phyloP scores from a whole-genome alignment of 192 early-diverging fungal genomes.

The Coemansia sp. region DNA sequence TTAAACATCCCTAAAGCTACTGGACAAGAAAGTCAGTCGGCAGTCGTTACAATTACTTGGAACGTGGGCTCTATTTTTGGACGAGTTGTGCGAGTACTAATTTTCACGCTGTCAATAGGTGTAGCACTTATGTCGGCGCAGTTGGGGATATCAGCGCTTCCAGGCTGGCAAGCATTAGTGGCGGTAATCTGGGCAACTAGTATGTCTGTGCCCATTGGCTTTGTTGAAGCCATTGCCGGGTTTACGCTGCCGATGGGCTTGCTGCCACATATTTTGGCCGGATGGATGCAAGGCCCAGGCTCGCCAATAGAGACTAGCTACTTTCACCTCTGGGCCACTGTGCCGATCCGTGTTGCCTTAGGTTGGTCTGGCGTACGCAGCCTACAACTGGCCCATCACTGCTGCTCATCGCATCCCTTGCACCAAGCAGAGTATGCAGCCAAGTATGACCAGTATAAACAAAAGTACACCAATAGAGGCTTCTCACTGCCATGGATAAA shows the following conservation, averaged over 20 bases:
- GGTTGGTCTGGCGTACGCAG: constrained; percentile 56
- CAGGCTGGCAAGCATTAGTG: constrained; percentile 47
- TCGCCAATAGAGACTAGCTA: constrained; percentile 52
- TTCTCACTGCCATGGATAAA: constrained; percentile 42
- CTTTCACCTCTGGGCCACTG: constrained; percentile 54
- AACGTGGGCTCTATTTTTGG: constrained; percentile 18
- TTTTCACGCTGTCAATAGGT: constrained; percentile 39
- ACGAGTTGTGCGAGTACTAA: constrained; percentile 31
- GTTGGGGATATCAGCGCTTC: constrained; percentile 38
- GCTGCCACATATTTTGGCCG: constrained; percentile 48
- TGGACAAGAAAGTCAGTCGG: background rate
- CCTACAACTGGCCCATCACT: constrained; percentile 43
- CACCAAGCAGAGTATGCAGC: background rate
- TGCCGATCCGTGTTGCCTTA: constrained; percentile 40
- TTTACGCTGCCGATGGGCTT: constrained; percentile 52
- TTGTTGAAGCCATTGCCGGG: constrained; percentile 48
- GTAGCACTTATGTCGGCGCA: constrained; percentile 42
- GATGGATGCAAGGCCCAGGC: constrained; percentile 48
- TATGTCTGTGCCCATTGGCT: constrained; percentile 47
- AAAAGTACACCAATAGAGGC: background rate
- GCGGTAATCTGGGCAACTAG: constrained; percentile 39
- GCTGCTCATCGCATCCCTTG: constrained; percentile 8
- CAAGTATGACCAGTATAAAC: background rate
- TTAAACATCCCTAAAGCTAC: no score
- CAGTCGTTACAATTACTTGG: constrained; percentile 10